phyloP scores from a whole-genome alignment of 345 rosid species.

The Arabis hirsuta region DNA sequence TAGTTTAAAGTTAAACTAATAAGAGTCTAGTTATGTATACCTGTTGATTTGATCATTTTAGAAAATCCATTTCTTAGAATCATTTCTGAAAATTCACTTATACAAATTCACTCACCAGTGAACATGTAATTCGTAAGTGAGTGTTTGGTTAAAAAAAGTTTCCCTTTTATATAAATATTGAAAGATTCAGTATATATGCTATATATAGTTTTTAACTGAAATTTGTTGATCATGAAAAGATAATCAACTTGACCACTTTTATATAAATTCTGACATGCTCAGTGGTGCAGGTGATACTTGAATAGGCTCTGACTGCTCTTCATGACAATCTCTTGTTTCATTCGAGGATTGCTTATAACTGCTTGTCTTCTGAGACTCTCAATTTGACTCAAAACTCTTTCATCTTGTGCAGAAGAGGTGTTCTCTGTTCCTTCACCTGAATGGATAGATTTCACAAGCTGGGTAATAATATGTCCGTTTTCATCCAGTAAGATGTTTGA shows the following conservation, averaged over 20 bases:
- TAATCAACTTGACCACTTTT: too few relatives aligned
- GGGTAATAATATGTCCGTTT: constrained; percentile 84
- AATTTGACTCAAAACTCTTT: constrained; percentile 44
- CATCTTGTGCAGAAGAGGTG: constrained; percentile 49
- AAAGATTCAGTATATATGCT: too few relatives aligned
- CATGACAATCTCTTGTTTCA: constrained; percentile 57
- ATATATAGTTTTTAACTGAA: too few relatives aligned
- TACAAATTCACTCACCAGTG: background rate
- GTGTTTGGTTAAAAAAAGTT: too few relatives aligned
- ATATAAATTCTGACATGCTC: too few relatives aligned
- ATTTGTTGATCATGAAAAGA: too few relatives aligned
- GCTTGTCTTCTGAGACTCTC: constrained; percentile 48
- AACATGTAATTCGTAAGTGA: background rate
- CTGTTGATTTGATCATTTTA: background rate
- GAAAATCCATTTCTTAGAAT: background rate
- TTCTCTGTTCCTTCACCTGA: constrained; percentile 74
- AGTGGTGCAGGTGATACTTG: constrained; percentile 66
- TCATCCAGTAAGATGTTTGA: constrained; percentile 95
- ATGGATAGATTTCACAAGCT: constrained; percentile 84
- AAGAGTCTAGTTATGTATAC: background rate
- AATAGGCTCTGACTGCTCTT: constrained; percentile 61
- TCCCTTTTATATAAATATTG: too few relatives aligned
- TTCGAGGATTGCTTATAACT: constrained; percentile 50
- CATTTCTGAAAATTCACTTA: background rate
- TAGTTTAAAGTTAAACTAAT: too few relatives aligned